A percentile compares a stretch with the other conserved stretches of the same genome.
These are phyloP conservation scores for Phytophthora constricta DNA, from an alignment of 352 stramenopile genomes.

Conservation along the genomic window DNA sequence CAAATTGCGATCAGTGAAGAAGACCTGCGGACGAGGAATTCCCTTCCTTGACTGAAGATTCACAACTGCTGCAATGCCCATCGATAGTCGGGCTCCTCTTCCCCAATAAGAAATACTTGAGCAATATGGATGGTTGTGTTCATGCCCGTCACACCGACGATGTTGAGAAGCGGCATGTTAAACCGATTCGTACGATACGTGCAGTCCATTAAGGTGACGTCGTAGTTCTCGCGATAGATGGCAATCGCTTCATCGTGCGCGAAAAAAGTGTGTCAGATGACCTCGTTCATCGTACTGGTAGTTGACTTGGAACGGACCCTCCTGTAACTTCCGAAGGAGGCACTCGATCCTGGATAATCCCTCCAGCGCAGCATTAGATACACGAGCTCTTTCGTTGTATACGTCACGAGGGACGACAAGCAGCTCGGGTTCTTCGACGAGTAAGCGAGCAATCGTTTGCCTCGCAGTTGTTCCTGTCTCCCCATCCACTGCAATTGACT, in stretches of 20 bases:
- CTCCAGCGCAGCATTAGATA: too few species aligned
- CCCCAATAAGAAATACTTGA: constrained; percentile 14
- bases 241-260: constrained; percentile 7
- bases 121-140: constrained; percentile 14
- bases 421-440: not conserved
- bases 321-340: constrained; percentile 1
- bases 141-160: not conserved
- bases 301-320: not conserved
- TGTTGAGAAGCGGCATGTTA: constrained; percentile 1
- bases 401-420: not conserved
- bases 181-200: constrained; percentile 36
- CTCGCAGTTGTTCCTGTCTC: constrained; percentile 5
- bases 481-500: not conserved
- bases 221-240: constrained; percentile 18
- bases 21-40: constrained; percentile 11
- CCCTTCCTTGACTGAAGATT: not conserved
- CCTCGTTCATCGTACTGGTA: not conserved
- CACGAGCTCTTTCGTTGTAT: constrained; percentile 9
- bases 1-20: constrained; percentile 19
- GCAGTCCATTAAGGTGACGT: constrained; percentile 32
- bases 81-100: constrained; percentile 11
- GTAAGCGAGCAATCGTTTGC: not conserved
- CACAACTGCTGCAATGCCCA: constrained; percentile 11
- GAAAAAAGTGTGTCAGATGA: constrained; percentile 18
- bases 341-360: constrained; percentile 7